A percentile compares a stretch with the other conserved stretches of the same genome.
phyloP scores from a whole-genome alignment of 148 eudicot species.

The Cornus florida region DNA sequence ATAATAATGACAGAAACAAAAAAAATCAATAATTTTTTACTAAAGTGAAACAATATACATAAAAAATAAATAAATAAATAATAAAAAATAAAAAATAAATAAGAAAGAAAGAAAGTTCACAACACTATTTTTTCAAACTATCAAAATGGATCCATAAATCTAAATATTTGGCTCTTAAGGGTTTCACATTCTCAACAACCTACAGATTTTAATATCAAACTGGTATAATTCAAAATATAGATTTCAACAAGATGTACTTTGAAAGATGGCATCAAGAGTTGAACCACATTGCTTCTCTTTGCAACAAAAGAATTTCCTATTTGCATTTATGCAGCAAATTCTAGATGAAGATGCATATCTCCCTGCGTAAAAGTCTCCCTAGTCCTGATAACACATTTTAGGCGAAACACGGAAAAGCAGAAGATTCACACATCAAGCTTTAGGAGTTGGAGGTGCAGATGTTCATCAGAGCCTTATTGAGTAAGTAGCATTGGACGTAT shows the following conservation, averaged over 20 bases:
- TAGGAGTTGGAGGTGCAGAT: too few relatives aligned
- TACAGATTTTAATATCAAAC: background rate
- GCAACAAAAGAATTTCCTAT: background rate
- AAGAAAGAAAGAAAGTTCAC: too few relatives aligned
- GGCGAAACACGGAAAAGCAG: background rate
- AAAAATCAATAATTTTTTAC: background rate
- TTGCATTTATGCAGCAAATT: background rate
- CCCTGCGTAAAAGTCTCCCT: background rate
- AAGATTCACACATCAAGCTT: background rate
- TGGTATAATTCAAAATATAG: background rate
- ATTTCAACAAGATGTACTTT: conserved; percentile 1
- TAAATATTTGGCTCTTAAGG: background rate
- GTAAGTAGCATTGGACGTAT: too few relatives aligned
- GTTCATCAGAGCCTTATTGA: too few relatives aligned
- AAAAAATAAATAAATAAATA: background rate
- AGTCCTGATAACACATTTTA: background rate
- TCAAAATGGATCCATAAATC: background rate
- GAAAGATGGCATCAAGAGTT: conserved; percentile 1
- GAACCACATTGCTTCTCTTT: background rate
- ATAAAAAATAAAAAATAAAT: too few relatives aligned
- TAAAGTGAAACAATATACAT: background rate
- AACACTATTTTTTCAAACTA: background rate
- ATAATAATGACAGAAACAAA: background rate
- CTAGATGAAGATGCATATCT: background rate
- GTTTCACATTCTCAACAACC: too few relatives aligned